Evolutionary conservation across 2,329 filamentous ascomycete genomes (phyloP), one percentile per base, ranked within the genome.

Genomic region (Venturia nashicola): DNA sequence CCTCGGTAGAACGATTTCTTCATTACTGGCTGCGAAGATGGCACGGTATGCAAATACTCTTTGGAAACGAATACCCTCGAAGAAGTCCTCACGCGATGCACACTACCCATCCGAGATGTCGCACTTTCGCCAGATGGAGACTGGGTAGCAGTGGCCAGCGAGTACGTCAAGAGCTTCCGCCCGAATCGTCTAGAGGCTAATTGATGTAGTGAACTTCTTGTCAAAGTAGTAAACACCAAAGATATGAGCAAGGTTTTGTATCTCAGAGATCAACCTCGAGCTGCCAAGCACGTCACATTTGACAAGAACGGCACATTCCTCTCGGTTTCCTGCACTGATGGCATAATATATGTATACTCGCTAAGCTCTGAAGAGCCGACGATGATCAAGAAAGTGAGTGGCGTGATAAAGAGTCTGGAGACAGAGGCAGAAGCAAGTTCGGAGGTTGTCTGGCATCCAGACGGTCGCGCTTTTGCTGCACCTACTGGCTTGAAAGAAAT

Each of bases 81-180:
- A 67, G 86, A 87, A 65, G 88, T 95, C 68, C 83, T 99, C 61
- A 83, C 91, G 34, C 86, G 94, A 67, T 90, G 87, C 65, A 87
- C 91, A n/a, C 79, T 97, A 2, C 90, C 94, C 0, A 85, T 97
- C 40, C 85, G 94, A 70, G 91, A 97, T 73, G 80, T 99, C 62
- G 86, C 90, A 4, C 79, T 99, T 16, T 92, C 91, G 2, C 83
- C 85, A 1, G 89, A 97, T 72, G 83, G 84, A 0, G 83, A 89
- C 70, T 97, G 91, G 92, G 90, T 88, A 68, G 94, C 94, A 39
- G 91, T 97, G 34, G 91, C 92, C n/a, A 97, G 92, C 80, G 95
- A 97, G 84, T 86, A 74, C 68, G 83, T 77, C 2, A 54, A 8
- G 27, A 36, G 16, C 39, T 18, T 11, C 5, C 4, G 11, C 16